Evolutionary conservation across 805 yeast genomes (phyloP).

Genomic region (Dipodascus albidus): DNA sequence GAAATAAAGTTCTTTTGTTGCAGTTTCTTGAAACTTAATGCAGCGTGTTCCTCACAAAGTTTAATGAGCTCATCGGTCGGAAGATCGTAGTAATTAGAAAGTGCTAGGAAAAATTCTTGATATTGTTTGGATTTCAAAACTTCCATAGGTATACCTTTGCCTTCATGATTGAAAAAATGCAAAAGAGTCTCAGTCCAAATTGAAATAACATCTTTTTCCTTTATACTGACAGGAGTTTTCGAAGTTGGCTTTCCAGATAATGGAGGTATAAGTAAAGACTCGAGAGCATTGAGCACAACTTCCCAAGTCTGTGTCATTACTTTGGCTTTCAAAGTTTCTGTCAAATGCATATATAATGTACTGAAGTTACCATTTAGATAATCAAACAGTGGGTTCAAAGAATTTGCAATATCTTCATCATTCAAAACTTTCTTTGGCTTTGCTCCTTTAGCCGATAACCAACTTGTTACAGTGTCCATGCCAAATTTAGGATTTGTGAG

Average conservation of each 20-base stretch:
- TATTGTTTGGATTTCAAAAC: constrained; percentile 51
- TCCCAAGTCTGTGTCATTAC: constrained; percentile 77
- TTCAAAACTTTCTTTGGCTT: constrained; percentile 11
- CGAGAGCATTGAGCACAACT: constrained; percentile 58
- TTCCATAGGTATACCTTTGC: constrained; percentile 67
- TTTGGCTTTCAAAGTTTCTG: constrained; percentile 42
- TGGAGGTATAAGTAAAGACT: constrained; percentile 63
- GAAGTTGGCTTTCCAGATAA: constrained; percentile 30
- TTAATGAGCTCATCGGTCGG: constrained; percentile 34
- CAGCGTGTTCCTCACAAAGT: constrained; percentile 50
- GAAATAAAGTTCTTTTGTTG: constrained; percentile 37
- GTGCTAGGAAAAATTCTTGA: constrained; percentile 43
- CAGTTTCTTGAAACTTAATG: constrained; percentile 39
- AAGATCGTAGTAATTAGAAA: constrained; percentile 56
- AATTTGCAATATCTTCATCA: constrained; percentile 38
- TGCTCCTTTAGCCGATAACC: constrained; percentile 21
- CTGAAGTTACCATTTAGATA: constrained; percentile 59
- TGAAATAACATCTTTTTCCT: constrained; percentile 57
- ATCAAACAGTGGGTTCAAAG: constrained; percentile 63
- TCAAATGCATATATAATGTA: constrained; percentile 48
- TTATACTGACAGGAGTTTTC: constrained; percentile 37
- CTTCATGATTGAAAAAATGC: constrained; percentile 70
- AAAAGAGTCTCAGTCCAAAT: constrained; percentile 60
- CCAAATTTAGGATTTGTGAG: constrained; percentile 24
- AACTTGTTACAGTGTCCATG: constrained; percentile 21